Evolutionary conservation across 225 moss, liverwort and hornwort genomes (phyloP).

Genomic region (Polytrichum commune): DNA sequence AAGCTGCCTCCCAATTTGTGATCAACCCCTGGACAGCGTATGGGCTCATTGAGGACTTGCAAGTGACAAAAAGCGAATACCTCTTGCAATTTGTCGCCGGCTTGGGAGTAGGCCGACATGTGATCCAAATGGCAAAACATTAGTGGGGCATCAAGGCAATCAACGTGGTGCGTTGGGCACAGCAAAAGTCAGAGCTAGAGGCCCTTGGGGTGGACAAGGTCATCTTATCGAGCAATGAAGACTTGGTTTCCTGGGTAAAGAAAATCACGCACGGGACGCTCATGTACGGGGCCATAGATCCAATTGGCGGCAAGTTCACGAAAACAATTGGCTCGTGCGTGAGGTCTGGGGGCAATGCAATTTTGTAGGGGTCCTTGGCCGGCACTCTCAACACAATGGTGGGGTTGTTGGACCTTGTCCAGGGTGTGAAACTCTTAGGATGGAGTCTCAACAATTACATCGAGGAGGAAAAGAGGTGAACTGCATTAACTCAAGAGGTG

Average conservation of each 20-base stretch:
- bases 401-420: conserved; percentile 19
- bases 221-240: conserved; percentile 21
- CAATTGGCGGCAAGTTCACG: conserved; percentile 14
- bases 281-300: conserved; percentile 18
- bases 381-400: conserved; percentile 7
- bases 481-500: conserved; percentile 7
- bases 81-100: neutral
- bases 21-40: conserved; percentile 7
- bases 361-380: conserved; percentile 19
- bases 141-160: conserved; percentile 25
- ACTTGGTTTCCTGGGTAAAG: conserved; percentile 16
- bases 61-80: conserved; percentile 9
- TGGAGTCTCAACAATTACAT: neutral
- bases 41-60: neutral
- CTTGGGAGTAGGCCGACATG: neutral
- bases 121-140: conserved; percentile 33
- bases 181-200: conserved; percentile 17
- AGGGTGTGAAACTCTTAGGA: conserved; percentile 24
- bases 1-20: conserved; percentile 9
- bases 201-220: conserved; percentile 26
- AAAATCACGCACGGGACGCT: conserved; percentile 19
- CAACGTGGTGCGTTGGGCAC: conserved; percentile 16
- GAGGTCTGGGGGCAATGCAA: conserved; percentile 19
- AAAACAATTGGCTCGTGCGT: conserved; percentile 23
- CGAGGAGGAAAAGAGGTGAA: neutral